These are phyloP conservation scores for Candida quercuum DNA, from an alignment of 805 yeast genomes.

Conservation along the genomic window DNA sequence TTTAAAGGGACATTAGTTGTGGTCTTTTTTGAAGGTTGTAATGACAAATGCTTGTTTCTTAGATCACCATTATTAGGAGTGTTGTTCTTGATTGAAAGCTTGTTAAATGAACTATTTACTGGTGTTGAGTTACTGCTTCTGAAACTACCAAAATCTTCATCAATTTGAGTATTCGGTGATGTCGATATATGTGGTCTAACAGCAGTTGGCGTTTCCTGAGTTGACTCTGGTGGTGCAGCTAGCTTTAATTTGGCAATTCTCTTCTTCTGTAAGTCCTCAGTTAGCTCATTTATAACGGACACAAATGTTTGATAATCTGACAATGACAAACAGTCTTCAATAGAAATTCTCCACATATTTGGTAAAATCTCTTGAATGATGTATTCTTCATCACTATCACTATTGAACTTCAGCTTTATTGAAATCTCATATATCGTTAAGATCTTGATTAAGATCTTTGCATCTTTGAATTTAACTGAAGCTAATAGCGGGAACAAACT, in stretches of 20 bases:
- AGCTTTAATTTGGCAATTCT: constrained; percentile 31
- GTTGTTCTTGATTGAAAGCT: background rate
- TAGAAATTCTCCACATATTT: constrained; percentile 43
- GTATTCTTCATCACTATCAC: constrained; percentile 38
- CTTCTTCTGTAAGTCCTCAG: constrained; percentile 37
- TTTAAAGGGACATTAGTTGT: too few species aligned
- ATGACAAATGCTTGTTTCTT: background rate
- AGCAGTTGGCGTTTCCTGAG: background rate
- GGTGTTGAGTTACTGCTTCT: background rate
- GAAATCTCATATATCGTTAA: constrained; percentile 17
- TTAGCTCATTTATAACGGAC: constrained; percentile 34
- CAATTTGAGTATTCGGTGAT: background rate
- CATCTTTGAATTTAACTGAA: constrained; percentile 72
- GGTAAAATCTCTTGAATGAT: constrained; percentile 54
- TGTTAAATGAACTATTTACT: background rate
- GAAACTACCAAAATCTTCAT: background rate
- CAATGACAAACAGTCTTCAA: constrained; percentile 37
- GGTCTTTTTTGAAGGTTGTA: background rate
- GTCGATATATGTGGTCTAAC: background rate
- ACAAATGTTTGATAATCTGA: constrained; percentile 36
- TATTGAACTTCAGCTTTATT: constrained; percentile 1
- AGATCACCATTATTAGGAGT: too few species aligned
- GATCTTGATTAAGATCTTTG: constrained; percentile 50
- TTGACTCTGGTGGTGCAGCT: constrained; percentile 15
- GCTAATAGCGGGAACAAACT: constrained; percentile 75